A percentile compares a stretch with the other conserved stretches of the same genome.
Evolutionary conservation across 1,284 basidiomycete species (phyloP).

Genomic region (Phylloporus sp.): DNA sequence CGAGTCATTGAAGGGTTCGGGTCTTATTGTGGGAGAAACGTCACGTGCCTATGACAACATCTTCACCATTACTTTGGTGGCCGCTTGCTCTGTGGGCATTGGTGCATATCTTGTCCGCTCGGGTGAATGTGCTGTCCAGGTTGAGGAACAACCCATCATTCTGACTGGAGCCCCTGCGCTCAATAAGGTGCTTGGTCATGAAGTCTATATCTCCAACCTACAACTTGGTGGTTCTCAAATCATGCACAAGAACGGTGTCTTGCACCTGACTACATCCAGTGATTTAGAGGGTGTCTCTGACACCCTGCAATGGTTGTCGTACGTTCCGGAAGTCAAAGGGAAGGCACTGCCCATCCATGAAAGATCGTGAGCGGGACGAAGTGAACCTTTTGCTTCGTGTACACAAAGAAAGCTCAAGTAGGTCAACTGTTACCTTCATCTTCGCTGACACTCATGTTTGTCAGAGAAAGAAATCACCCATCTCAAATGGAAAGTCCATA

Average conservation of each 20-base stretch:
- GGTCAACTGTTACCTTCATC: too few relatives aligned
- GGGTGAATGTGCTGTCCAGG: conserved; percentile 97
- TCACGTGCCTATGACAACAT: conserved; percentile 98
- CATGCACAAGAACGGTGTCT: conserved; percentile 99
- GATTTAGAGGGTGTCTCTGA: conserved; percentile 94
- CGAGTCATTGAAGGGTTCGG: conserved; percentile 94
- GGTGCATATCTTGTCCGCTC: conserved; percentile 99
- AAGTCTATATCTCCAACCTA: conserved; percentile 98
- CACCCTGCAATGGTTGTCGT: conserved; percentile 95
- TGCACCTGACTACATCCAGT: conserved; percentile 92
- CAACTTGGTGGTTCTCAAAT: conserved; percentile 99
- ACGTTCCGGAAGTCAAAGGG: conserved; percentile 84
- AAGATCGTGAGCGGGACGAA: too few relatives aligned
- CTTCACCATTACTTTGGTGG: conserved; percentile 99
- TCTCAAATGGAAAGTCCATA: too few relatives aligned
- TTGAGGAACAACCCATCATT: conserved; percentile 99
- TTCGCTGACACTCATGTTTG: too few relatives aligned
- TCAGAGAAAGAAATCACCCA: too few relatives aligned
- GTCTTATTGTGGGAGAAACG: conserved; percentile 98
- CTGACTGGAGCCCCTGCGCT: conserved; percentile 96
- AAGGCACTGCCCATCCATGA: conserved; percentile 77
- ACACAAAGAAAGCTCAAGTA: too few relatives aligned
- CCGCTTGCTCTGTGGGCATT: conserved; percentile 98
- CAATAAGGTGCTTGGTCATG: conserved; percentile 99
- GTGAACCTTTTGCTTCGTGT: too few relatives aligned